A percentile compares a stretch with the other conserved stretches of the same genome.
phyloP scores from a whole-genome alignment of 73 alveolate genomes.

The Paramecium biaurelia region DNA sequence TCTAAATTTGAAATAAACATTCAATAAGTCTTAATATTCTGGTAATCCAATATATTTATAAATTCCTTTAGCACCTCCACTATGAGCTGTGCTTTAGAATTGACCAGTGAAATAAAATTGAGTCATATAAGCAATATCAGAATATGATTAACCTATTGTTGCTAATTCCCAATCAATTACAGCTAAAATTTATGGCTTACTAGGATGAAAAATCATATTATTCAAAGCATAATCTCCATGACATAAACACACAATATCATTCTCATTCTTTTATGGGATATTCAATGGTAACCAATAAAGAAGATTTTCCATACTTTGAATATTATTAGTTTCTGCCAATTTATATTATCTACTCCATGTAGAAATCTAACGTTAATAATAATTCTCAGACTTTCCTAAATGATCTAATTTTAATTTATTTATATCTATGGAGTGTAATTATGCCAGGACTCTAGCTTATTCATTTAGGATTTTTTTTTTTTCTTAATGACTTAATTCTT shows the following conservation, averaged over 20 bases:
- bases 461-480: conserved; percentile 58
- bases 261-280: conserved; percentile 27
- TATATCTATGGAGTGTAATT: conserved; percentile 39
- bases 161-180: conserved; percentile 70
- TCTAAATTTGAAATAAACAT: neutral
- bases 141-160: conserved; percentile 62
- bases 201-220: conserved; percentile 64
- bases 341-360: conserved; percentile 64
- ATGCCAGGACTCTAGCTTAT: conserved; percentile 53
- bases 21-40: neutral
- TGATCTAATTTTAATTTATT: conserved; percentile 8
- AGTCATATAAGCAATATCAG: conserved; percentile 58
- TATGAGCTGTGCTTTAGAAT: conserved; percentile 17
- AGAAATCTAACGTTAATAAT: conserved; percentile 37
- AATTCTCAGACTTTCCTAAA: conserved; percentile 45
- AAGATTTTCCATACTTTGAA: conserved; percentile 43
- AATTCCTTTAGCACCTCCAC: conserved; percentile 21
- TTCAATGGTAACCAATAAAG: conserved; percentile 54
- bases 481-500: conserved; percentile 49
- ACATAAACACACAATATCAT: conserved; percentile 47
- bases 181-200: conserved; percentile 57
- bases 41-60: neutral
- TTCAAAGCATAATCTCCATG: conserved; percentile 68
- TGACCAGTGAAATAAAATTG: neutral
- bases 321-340: conserved; percentile 48